Base-by-base conservation (phyloP, 2,329 filamentous ascomycete species). In the Exophiala alcalophila region DNA sequence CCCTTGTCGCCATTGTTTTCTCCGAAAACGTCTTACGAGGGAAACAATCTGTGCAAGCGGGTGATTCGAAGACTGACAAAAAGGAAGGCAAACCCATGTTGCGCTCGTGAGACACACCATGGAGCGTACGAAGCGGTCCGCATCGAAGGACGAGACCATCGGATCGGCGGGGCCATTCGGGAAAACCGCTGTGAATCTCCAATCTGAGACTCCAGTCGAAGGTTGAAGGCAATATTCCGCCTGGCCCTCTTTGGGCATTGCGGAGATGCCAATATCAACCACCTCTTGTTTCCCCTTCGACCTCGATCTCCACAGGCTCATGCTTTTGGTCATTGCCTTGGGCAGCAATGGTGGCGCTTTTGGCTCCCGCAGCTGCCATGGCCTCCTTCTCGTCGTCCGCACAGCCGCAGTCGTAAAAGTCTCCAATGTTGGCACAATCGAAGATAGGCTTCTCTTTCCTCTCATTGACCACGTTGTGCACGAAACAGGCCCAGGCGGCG, bases 401-500 rank as follows among this genome's bases (percentile, higher is more conserved):
- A 59, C 80, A 83, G 21, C 79, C 80, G 55, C 80, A 83, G 57
- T 83, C 78, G 58, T 83, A 83, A 51, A 80, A 81, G 44, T 81
- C 78, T 2, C 78, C 80, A 44, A 83, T 78, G 25, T 81, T 76
- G 28, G 71, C 71, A 61, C 80, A 83, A 59, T 83, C 77, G 57
- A 82, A 83, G 15, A 76, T 60, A 4, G 73, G 69, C 60, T 83
- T 83, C 21, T 72, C 61, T 47, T 83, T 64, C 56, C 77, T 74
- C 57, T 75, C 70, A 57, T 83, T 83, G 49, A 83, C 79, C 56
- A 81, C 70, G 51, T 83, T 83, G 57, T 83, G 80, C 27, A 83
- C 75, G 57, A 79, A 78, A 59, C 80, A 83, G 6, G 74, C 80
- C 80, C 80, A 83, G 19, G 72, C 78, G 3, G 80, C 77, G n/a